Evolutionary conservation across 129 eudicot species (phyloP).

Genomic region (Mikania micrantha): DNA sequence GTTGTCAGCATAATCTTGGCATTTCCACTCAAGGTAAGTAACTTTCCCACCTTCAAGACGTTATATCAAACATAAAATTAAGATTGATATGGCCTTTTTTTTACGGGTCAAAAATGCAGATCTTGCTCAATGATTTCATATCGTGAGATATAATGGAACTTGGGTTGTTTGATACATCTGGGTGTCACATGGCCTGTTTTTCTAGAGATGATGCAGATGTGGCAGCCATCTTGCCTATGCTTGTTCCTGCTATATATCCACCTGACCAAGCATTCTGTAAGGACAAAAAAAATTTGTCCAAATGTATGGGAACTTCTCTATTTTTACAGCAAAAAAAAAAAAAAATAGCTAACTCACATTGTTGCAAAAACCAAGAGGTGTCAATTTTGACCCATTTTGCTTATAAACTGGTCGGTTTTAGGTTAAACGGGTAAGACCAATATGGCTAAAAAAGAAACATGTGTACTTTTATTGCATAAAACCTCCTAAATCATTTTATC

Average conservation of each 20-base stretch:
- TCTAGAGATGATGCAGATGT: constrained; percentile 33
- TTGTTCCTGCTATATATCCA: constrained; percentile 88
- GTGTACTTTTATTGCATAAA: background rate
- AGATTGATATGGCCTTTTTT: constrained; percentile 12
- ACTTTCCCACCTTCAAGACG: background rate
- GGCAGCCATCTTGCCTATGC: constrained; percentile 61
- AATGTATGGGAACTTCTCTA: background rate
- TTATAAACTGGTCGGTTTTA: background rate
- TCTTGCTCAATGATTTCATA: background rate
- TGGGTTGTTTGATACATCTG: background rate
- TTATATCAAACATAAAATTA: background rate
- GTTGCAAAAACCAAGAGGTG: background rate
- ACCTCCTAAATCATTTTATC: background rate
- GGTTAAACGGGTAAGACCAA: background rate
- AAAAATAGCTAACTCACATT: no score
- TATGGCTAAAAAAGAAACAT: background rate
- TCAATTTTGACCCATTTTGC: background rate
- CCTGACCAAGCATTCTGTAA: constrained; percentile 98
- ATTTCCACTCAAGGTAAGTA: constrained; percentile 12
- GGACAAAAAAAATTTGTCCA: background rate
- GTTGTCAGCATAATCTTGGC: background rate
- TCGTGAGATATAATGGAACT: background rate
- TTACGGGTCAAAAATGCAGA: constrained; percentile 21
- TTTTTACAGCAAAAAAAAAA: background rate
- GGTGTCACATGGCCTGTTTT: constrained; percentile 22